Percentiles rank a stretch among this genome's conserved stretches.
Conservation (phyloP, 2,329 filamentous ascomycete genomes). For the Capronia americana region DNA sequence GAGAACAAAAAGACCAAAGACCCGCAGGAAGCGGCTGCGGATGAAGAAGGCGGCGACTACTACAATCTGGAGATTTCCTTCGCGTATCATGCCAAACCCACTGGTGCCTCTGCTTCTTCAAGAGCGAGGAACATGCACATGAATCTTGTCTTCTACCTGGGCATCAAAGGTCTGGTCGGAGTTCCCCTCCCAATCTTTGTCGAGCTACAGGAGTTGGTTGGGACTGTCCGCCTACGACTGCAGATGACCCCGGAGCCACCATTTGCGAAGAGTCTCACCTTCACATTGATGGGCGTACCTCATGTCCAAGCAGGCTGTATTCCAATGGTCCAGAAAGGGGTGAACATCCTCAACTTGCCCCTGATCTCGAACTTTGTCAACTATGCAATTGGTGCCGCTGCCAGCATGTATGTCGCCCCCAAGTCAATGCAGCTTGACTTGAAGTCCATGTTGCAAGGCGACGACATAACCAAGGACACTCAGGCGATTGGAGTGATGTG, state of each 20-base stretch:
- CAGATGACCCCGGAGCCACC: constrained; percentile 89
- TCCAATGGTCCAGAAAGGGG: constrained; percentile 87
- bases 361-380: constrained; percentile 97
- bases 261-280: constrained; percentile 88
- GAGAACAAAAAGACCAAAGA: constrained; percentile 83
- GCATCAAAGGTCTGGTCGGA: constrained; percentile 85
- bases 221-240: constrained; percentile 80
- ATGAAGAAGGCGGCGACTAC: constrained; percentile 88
- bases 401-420: constrained; percentile 89
- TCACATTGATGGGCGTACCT: constrained; percentile 92
- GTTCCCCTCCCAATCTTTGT: constrained; percentile 87
- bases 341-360: constrained; percentile 90
- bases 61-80: constrained; percentile 92
- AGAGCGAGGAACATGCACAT: constrained; percentile 97
- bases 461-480: constrained; percentile 86
- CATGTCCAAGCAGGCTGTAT: constrained; percentile 88
- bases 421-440: constrained; percentile 94
- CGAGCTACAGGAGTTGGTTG: constrained; percentile 87
- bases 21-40: constrained; percentile 82
- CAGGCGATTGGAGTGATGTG: constrained; percentile 87
- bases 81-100: constrained; percentile 87
- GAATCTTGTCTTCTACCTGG: constrained; percentile 92
- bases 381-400: constrained; percentile 86
- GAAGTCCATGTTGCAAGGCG: constrained; percentile 86
- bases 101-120: constrained; percentile 73